Percentiles rank a stretch among this genome's conserved stretches.
phyloP scores from a whole-genome alignment of 202 grass and related monocot species.

The Carex arenaria region DNA sequence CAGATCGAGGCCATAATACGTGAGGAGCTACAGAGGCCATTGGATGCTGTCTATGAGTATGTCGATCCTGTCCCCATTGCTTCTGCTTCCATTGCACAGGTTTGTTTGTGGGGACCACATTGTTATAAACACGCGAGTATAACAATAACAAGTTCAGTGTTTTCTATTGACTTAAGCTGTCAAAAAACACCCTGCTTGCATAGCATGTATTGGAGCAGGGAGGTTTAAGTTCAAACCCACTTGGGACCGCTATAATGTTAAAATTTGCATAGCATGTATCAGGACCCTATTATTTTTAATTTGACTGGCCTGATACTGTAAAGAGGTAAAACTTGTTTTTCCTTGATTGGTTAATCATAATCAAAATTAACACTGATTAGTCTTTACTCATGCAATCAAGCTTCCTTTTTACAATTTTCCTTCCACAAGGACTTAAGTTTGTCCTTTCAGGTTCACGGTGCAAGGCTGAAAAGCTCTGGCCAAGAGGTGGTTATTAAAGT shows the following conservation, averaged over 20 bases:
- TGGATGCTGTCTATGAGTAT: constrained; percentile 80
- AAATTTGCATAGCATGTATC: not conserved
- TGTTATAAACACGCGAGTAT: not conserved
- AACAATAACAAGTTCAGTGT: not conserved
- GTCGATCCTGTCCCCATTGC: constrained; percentile 86
- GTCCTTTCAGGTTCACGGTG: constrained; percentile 70
- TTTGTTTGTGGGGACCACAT: constrained; percentile 19
- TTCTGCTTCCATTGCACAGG: constrained; percentile 95
- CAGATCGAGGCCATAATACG: constrained; percentile 79
- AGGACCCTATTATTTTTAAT: not conserved
- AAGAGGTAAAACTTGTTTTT: constrained; percentile 3
- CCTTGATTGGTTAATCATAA: not conserved
- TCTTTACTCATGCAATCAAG: not conserved
- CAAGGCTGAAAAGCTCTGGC: constrained; percentile 86
- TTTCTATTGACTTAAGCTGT: not conserved
- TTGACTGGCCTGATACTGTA: not conserved
- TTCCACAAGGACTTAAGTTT: not conserved
- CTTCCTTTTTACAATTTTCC: constrained; percentile 3
- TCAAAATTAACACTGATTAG: not conserved
- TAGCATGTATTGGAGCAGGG: not conserved
- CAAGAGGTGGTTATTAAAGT: constrained; percentile 98
- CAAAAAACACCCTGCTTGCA: not conserved
- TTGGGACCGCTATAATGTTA: not conserved
- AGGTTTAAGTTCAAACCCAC: not conserved
- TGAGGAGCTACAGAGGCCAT: constrained; percentile 77